A percentile compares a stretch with the other conserved stretches of the same genome.
phyloP scores from a whole-genome alignment of 306 rosid genomes.

The Vigna trinervia region DNA sequence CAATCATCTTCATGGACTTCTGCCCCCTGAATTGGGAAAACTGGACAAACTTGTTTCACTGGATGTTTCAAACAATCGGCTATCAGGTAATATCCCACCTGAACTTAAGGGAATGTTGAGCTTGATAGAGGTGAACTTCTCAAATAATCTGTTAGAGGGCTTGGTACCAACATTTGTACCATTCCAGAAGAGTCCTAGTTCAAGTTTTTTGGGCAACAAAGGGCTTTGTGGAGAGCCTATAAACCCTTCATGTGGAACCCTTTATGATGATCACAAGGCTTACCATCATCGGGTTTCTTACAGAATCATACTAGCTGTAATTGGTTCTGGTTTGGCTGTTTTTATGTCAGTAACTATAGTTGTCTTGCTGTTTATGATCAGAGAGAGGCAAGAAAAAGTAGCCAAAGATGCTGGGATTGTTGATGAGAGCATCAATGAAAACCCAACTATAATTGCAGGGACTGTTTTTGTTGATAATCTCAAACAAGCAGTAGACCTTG shows the following conservation, averaged over 20 bases:
- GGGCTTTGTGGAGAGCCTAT: slow-evolving; percentile 97
- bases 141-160: slow-evolving; percentile 82
- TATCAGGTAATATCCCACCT: slow-evolving; percentile 77
- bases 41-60: slow-evolving; percentile 96
- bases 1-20: slow-evolving; percentile 82
- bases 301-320: slow-evolving; percentile 84
- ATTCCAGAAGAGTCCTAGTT: slow-evolving; percentile 88
- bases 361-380: slow-evolving; percentile 84
- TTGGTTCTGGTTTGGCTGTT: slow-evolving; percentile 91
- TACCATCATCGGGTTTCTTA: slow-evolving; percentile 89
- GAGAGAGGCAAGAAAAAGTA: slow-evolving; percentile 88
- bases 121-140: slow-evolving; percentile 96
- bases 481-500: slow-evolving; percentile 90
- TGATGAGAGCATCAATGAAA: slow-evolving; percentile 59
- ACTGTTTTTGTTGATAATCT: slow-evolving; percentile 84
- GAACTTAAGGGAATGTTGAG: slow-evolving; percentile 96
- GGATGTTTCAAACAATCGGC: slow-evolving; percentile 87
- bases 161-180: slow-evolving; percentile 84
- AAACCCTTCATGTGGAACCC: slow-evolving; percentile 65
- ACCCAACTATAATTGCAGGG: slow-evolving; percentile 81
- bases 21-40: slow-evolving; percentile 85
- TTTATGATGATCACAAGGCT: slow-evolving; percentile 52
- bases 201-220: slow-evolving; percentile 80
- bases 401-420: slow-evolving; percentile 72
- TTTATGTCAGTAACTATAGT: slow-evolving; percentile 84